Evolutionary conservation across 2,329 filamentous ascomycete species (phyloP), one percentile per base, ranked within the genome.

Genomic region (Pseudogymnoascus sp.): DNA sequence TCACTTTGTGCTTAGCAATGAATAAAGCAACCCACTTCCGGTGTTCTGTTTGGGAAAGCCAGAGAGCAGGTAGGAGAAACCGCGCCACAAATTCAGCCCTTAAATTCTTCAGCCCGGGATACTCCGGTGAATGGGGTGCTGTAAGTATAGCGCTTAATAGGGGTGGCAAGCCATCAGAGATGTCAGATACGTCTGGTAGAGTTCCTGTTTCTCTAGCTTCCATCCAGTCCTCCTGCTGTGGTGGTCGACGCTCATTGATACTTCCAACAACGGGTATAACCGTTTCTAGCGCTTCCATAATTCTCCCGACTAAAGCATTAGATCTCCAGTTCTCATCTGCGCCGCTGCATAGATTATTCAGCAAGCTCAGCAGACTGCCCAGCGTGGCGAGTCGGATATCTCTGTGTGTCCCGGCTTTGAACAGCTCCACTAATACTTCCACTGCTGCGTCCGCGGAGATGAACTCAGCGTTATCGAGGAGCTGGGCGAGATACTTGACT

Each of bases 401-500:
- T 1, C 73, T 65, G 61, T 79, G 77, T 4, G 69, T 70, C 3
- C 69, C 66, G 11, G 65, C 70, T 4, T 65, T 64, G 2, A 75
- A 67, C 5, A 78, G 65, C 4, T 64, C 66, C 1, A 67, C 60
- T 4, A 79, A 67, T 0, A 77, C 64, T 0, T 70, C 68, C 0
- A 28, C 24, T 16, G 74, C 65, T 14, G 68, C 66, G 0, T 68
- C 62, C 14, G 72, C 67, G 5, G 72, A 70, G 8, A 78, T 68
- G 37, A 74, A 76, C 0, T 71, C 65, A 0, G 74, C 68, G 8
- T 70, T 66, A 5, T 72, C 64, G 14, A 79, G 67, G 2, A 78
- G 61, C 63, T 78, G 72, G 1, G 76, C 75, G 1, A 79, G 70
- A 43, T 75, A 69, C 60, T 79, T 79, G 53, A 77, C 70, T 1